Percentiles rank a stretch among this genome's conserved stretches.
Conservation (phyloP, 2,329 filamentous ascomycete genomes). For the Aspergillus persii region DNA sequence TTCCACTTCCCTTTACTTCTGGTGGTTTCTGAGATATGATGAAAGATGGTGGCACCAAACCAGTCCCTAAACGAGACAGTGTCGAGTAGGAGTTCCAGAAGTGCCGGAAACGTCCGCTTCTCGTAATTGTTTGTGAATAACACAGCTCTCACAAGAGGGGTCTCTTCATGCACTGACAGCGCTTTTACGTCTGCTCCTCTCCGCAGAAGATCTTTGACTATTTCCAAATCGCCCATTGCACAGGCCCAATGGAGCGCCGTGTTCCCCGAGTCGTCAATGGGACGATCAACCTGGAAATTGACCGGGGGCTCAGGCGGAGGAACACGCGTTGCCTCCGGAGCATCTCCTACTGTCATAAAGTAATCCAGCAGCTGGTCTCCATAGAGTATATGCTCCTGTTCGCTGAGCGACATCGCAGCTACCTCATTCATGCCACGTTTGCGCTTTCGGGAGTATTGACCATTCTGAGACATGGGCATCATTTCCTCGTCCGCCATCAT, state of each 20-base stretch:
- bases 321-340: conserved; percentile 59
- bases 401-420: conserved; percentile 56
- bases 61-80: conserved; percentile 79
- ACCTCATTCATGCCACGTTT: conserved; percentile 70
- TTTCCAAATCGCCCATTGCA: conserved; percentile 92
- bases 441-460: conserved; percentile 63
- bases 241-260: conserved; percentile 96
- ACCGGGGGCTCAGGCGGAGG: conserved; percentile 73
- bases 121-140: conserved; percentile 97
- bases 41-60: conserved; percentile 83
- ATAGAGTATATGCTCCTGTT: conserved; percentile 86
- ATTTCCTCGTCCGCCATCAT: conserved; percentile 82
- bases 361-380: conserved; percentile 94
- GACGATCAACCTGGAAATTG: conserved; percentile 83
- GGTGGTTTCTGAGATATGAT: conserved; percentile 89
- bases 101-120: conserved; percentile 81
- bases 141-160: conserved; percentile 89
- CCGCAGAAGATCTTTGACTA: conserved; percentile 81
- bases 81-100: conserved; percentile 78
- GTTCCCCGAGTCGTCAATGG: conserved; percentile 91
- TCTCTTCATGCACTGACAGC: conserved; percentile 72
- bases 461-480: conserved; percentile 66
- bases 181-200: conserved; percentile 74
- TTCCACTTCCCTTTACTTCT: conserved; percentile 81
- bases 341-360: conserved; percentile 82